phyloP scores from a whole-genome alignment of 2,329 filamentous ascomycete genomes.

The Tolypocladium guangdongense region DNA sequence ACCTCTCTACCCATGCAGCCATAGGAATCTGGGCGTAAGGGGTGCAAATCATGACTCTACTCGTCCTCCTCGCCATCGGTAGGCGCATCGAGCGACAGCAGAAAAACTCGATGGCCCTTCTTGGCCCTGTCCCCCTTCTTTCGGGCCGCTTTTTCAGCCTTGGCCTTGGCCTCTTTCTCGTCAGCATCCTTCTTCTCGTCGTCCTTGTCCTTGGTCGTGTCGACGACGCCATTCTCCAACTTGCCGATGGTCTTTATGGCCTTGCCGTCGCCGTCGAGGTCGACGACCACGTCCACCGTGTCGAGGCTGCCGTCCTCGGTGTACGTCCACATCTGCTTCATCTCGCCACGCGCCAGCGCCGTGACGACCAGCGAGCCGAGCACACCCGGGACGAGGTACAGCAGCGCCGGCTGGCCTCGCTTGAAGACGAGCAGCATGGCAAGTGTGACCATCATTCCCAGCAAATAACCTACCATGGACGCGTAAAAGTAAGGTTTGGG shows the following conservation, averaged over 20 bases:
- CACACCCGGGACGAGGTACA: constrained; percentile 87
- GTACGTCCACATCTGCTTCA: constrained; percentile 68
- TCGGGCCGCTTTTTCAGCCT: background rate
- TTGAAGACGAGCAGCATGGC: constrained; percentile 65
- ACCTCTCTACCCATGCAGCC: too few species aligned
- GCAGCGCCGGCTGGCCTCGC: constrained; percentile 77
- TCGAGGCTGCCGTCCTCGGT: constrained; percentile 59
- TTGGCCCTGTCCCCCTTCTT: constrained; percentile 8
- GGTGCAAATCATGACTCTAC: background rate
- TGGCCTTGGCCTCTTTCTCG: constrained; percentile 6
- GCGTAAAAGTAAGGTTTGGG: constrained; percentile 79
- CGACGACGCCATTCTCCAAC: constrained; percentile 25
- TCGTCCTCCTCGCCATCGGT: constrained; percentile 8
- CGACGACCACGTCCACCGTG: constrained; percentile 41
- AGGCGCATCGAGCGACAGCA: constrained; percentile 21
- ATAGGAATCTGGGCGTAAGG: too few species aligned
- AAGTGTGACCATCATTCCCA: constrained; percentile 69
- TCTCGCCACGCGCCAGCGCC: constrained; percentile 58
- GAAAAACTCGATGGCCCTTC: constrained; percentile 19
- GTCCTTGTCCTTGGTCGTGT: constrained; percentile 18
- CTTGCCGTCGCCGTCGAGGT: constrained; percentile 38
- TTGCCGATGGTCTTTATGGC: constrained; percentile 28
- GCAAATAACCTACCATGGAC: constrained; percentile 62
- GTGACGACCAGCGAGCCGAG: constrained; percentile 65
- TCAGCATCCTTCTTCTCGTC: constrained; percentile 7